Conservation (phyloP, 129 eudicot species). For the Lonicera japonica region DNA sequence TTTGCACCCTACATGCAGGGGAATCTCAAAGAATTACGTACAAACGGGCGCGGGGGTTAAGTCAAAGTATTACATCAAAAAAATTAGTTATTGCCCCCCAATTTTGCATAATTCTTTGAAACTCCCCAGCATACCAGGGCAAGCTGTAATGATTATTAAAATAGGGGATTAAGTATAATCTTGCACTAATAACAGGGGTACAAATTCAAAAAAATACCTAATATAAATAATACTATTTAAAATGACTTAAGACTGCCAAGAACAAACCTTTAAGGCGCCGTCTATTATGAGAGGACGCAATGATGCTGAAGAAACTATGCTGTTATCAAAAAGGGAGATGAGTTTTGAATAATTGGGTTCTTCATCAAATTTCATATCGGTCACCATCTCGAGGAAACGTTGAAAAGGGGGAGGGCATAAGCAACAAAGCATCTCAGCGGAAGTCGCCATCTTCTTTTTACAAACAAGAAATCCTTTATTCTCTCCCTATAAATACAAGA, state of each 20-base stretch:
- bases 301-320: constrained; percentile 41
- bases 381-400: constrained; percentile 61
- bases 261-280: constrained; percentile 70
- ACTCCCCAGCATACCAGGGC: no score
- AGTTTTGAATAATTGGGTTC: constrained; percentile 78
- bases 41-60: no score
- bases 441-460: constrained; percentile 84
- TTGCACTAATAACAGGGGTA: no score
- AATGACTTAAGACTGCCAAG: background rate
- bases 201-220: no score
- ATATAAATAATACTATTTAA: background rate
- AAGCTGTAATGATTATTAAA: no score
- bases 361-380: constrained; percentile 80
- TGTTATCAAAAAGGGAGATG: constrained; percentile 49
- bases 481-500: constrained; percentile 57
- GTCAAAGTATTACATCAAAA: no score
- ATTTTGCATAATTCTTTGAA: no score
- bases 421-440: constrained; percentile 67
- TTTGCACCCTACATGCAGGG: no score
- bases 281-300: constrained; percentile 70
- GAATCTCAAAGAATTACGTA: no score
- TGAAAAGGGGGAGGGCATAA: constrained; percentile 72
- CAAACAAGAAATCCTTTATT: constrained; percentile 90
- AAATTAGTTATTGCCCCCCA: no score
- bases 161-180: no score